phyloP scores from a whole-genome alignment of 1,139 yeast genomes.

The Suhomyces atakaporum region DNA sequence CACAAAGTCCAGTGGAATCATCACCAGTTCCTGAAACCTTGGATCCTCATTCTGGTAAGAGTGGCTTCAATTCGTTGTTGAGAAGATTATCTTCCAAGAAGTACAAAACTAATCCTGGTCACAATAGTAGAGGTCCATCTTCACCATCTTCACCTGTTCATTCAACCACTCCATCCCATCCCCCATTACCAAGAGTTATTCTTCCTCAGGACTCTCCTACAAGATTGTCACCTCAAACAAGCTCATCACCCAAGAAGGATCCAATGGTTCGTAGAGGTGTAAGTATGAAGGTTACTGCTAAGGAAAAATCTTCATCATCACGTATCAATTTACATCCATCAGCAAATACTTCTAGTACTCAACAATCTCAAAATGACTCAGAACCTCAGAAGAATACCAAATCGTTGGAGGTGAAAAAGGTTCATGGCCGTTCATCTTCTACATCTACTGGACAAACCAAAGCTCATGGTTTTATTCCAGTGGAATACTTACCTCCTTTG shows the following conservation, averaged over 20 bases:
- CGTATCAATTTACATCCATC: constrained; percentile 25
- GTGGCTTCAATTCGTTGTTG: constrained; percentile 38
- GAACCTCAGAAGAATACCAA: constrained; percentile 6
- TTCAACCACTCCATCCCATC: constrained; percentile 11
- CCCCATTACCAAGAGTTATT: constrained; percentile 22
- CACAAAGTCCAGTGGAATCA: constrained; percentile 32
- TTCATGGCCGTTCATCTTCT: constrained; percentile 31
- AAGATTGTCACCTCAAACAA: constrained; percentile 19
- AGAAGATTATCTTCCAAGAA: constrained; percentile 43
- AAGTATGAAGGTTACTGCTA: constrained; percentile 62
- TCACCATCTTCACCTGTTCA: constrained; percentile 19
- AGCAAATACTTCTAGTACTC: constrained; percentile 18
- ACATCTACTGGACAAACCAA: constrained; percentile 29
- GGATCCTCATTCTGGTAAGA: constrained; percentile 35
- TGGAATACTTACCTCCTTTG: constrained; percentile 51
- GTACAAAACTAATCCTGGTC: constrained; percentile 17
- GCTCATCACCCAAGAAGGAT: constrained; percentile 28
- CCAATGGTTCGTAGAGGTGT: constrained; percentile 64
- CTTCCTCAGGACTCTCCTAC: constrained; percentile 21
- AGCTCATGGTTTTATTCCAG: constrained; percentile 47
- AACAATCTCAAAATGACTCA: constrained; percentile 6
- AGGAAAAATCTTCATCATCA: constrained; percentile 45
- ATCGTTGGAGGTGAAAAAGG: constrained; percentile 6
- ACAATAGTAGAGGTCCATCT: constrained; percentile 2
- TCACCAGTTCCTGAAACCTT: constrained; percentile 28